These are phyloP conservation scores for Auriculariales sp. DNA, from an alignment of 768 basidiomycete genomes.

Conservation along the genomic window DNA sequence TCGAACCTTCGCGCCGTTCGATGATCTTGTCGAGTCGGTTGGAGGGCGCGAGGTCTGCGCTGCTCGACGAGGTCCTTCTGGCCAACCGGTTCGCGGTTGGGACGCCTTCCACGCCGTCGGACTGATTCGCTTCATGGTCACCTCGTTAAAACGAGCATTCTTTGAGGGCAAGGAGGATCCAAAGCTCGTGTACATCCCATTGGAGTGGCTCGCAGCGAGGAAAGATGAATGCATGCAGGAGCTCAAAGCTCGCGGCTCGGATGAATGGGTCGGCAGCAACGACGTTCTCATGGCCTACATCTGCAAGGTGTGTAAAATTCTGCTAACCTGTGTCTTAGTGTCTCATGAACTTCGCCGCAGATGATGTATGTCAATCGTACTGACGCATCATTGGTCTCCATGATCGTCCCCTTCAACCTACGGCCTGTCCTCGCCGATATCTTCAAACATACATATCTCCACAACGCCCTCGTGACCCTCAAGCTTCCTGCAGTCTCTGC, in stretches of 20 bases:
- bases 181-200: background rate
- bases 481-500: background rate
- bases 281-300: background rate
- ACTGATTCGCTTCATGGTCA: background rate
- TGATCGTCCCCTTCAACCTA: background rate
- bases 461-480: background rate
- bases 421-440: background rate
- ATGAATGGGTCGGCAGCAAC: background rate
- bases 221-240: background rate
- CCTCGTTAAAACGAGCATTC: background rate
- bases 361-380: background rate
- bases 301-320: background rate
- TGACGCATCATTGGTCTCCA: background rate
- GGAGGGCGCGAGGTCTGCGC: background rate
- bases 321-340: background rate
- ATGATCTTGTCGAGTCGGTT: background rate
- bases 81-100: background rate
- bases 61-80: too few species aligned
- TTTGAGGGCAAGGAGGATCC: background rate
- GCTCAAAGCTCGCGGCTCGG: background rate
- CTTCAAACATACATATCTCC: background rate
- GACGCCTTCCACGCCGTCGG: background rate
- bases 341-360: background rate
- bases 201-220: background rate
- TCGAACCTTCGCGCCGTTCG: background rate